phyloP scores from a whole-genome alignment of 495 filamentous ascomycete species.

The Choiromyces venosus region DNA sequence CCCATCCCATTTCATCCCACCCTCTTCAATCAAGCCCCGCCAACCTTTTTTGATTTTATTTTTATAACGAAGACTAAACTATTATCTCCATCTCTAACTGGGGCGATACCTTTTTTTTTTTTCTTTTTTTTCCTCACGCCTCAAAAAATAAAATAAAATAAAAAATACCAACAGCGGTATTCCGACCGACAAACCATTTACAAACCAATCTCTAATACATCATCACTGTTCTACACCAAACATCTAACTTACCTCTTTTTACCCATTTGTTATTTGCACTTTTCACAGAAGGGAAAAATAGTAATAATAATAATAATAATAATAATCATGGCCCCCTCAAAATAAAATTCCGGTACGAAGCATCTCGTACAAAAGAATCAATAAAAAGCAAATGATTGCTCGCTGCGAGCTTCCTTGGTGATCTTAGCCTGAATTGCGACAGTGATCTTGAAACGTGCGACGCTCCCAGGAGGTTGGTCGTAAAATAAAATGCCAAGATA shows the following conservation, averaged over 20 bases:
- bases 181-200: not conserved
- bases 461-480: conserved; percentile 30
- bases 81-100: not conserved
- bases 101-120: not conserved
- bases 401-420: conserved; percentile 15
- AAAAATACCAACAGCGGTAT: not conserved
- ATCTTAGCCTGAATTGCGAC: conserved; percentile 37
- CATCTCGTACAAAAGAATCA: not conserved
- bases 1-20: too few species aligned
- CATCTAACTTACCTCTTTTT: not conserved
- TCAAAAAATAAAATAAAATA: not conserved
- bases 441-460: conserved; percentile 38
- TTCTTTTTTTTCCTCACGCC: not conserved
- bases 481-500: conserved; percentile 23
- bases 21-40: not conserved
- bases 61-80: not conserved
- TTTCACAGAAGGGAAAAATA: not conserved
- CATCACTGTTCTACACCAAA: not conserved
- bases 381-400: conserved; percentile 23
- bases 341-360: not conserved
- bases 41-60: not conserved
- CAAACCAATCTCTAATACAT: not conserved
- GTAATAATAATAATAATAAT: not conserved
- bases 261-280: not conserved
- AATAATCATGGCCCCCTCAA: not conserved